Percentiles rank a stretch among this genome's conserved stretches.
Evolutionary conservation across 2,329 filamentous ascomycete species (phyloP).

Genomic region (Stemphylium vesicarium): DNA sequence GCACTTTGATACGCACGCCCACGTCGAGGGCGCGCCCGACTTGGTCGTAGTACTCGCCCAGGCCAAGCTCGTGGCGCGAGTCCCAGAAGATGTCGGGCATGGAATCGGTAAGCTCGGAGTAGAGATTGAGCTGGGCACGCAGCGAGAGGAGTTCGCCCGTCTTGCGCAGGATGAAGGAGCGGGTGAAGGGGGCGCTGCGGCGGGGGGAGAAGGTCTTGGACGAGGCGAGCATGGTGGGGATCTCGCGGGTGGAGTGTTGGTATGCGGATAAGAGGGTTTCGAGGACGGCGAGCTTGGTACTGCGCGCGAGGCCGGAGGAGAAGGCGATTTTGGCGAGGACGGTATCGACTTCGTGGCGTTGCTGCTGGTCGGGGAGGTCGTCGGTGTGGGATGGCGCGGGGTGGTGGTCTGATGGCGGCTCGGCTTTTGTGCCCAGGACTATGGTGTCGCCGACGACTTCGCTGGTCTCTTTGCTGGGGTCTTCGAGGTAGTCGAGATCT

Average conservation of each 20-base stretch:
- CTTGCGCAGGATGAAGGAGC: slow-evolving; percentile 86
- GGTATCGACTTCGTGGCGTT: slow-evolving; percentile 57
- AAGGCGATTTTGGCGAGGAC: slow-evolving; percentile 95
- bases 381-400: background rate
- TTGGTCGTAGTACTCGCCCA: slow-evolving; percentile 95
- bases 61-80: slow-evolving; percentile 80
- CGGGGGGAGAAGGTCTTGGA: slow-evolving; percentile 57
- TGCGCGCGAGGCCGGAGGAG: slow-evolving; percentile 89
- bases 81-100: slow-evolving; percentile 98
- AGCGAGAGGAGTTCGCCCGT: slow-evolving; percentile 90
- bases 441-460: slow-evolving; percentile 87
- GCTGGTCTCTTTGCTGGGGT: slow-evolving; percentile 74
- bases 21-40: slow-evolving; percentile 91
- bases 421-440: slow-evolving; percentile 76
- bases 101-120: slow-evolving; percentile 94
- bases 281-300: slow-evolving; percentile 90
- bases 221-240: slow-evolving; percentile 77
- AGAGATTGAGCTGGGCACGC: slow-evolving; percentile 92
- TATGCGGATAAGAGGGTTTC: slow-evolving; percentile 83
- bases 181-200: slow-evolving; percentile 57
- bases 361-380: slow-evolving; percentile 48
- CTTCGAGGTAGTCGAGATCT: slow-evolving; percentile 85
- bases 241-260: slow-evolving; percentile 83
- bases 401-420: slow-evolving; percentile 24
- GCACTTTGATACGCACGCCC: slow-evolving; percentile 82